Evolutionary conservation across 2,329 filamentous ascomycete genomes (phyloP).

Genomic region (Arthrobotrys sinensis): DNA sequence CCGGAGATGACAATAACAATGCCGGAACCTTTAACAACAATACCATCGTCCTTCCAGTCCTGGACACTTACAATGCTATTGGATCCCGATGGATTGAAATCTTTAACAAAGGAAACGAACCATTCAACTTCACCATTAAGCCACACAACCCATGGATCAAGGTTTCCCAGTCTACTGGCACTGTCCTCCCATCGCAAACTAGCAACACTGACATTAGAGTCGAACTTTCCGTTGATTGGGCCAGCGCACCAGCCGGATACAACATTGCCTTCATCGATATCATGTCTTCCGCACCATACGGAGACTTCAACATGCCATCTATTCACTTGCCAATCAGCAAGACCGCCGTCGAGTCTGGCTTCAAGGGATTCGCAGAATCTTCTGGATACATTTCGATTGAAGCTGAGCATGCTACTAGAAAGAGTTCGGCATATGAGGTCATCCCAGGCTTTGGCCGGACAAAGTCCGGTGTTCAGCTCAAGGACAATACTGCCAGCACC

Average conservation of each 20-base stretch:
- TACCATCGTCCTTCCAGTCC: constrained; percentile 72
- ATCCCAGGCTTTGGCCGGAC: constrained; percentile 73
- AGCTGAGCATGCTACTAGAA: constrained; percentile 71
- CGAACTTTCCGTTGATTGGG: constrained; percentile 74
- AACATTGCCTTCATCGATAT: constrained; percentile 66
- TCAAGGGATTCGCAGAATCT: constrained; percentile 76
- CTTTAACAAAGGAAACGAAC: constrained; percentile 73
- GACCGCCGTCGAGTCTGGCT: constrained; percentile 70
- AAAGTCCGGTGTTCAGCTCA: constrained; percentile 73
- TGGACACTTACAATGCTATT: constrained; percentile 74
- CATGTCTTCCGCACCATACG: constrained; percentile 63
- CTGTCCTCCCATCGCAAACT: constrained; percentile 68
- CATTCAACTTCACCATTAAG: constrained; percentile 72
- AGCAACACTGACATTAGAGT: constrained; percentile 71
- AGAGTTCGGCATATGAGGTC: constrained; percentile 67
- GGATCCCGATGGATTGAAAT: constrained; percentile 76
- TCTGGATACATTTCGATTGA: constrained; percentile 74
- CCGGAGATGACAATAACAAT: constrained; percentile 78
- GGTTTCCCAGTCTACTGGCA: constrained; percentile 71
- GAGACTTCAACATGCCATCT: constrained; percentile 67
- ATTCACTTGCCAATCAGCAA: constrained; percentile 74
- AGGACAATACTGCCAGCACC: constrained; percentile 72
- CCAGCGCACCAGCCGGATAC: constrained; percentile 68
- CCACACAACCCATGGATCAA: constrained; percentile 71
- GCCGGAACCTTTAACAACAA: constrained; percentile 70